These are phyloP conservation scores for Pyronema omphalodes DNA, from an alignment of 495 filamentous ascomycete genomes.

Conservation along the genomic window DNA sequence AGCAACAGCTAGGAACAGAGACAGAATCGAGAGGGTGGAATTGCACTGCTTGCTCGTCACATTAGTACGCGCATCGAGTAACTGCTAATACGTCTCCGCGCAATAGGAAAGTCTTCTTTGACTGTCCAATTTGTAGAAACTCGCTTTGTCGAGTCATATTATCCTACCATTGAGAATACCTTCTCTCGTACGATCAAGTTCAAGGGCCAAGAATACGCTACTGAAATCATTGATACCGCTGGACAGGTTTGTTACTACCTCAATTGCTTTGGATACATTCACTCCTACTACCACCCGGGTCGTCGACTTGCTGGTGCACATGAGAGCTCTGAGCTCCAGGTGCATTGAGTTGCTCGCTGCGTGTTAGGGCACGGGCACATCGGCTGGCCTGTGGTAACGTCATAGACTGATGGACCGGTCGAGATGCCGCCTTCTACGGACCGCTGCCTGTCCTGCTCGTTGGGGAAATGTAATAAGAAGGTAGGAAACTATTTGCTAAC, in stretches of 20 bases:
- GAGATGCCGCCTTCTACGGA: too few relatives aligned
- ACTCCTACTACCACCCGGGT: neutral
- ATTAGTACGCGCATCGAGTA: neutral
- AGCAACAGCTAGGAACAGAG: neutral
- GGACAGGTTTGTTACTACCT: conserved; percentile 52
- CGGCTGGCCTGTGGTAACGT: too few relatives aligned
- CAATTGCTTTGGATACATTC: neutral
- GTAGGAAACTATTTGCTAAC: neutral
- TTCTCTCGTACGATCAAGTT: conserved; percentile 87
- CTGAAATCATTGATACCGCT: conserved; percentile 96
- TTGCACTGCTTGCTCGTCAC: neutral
- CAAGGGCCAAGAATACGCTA: conserved; percentile 82
- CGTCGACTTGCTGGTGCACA: neutral
- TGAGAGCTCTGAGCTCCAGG: conserved; percentile 2
- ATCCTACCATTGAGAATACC: conserved; percentile 97
- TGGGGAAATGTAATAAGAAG: neutral
- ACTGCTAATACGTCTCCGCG: too few relatives aligned
- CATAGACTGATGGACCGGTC: neutral
- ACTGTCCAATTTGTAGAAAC: conserved; percentile 95
- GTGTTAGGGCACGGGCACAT: too few relatives aligned
- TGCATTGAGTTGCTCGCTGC: too few relatives aligned
- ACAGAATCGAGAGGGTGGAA: neutral
- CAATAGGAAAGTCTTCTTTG: conserved; percentile 82
- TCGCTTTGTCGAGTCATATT: conserved; percentile 97
- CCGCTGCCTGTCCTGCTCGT: too few relatives aligned